A percentile compares a stretch with the other conserved stretches of the same genome.
These are phyloP conservation scores for Didymosphaeria variabile DNA, from an alignment of 2,329 filamentous ascomycete species.

Conservation along the genomic window DNA sequence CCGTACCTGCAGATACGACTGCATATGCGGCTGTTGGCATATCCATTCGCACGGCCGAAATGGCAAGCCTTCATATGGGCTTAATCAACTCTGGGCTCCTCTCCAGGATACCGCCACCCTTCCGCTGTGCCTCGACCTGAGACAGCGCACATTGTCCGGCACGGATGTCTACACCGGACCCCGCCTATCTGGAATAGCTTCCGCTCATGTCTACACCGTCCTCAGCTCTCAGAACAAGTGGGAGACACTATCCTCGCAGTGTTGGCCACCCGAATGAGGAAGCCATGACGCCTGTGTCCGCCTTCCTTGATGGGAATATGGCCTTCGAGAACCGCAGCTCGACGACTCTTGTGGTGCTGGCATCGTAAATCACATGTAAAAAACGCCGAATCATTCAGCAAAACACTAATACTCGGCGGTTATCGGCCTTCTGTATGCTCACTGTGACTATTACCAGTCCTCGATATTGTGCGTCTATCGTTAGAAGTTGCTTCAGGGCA, in stretches of 20 bases:
- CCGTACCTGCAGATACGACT: constrained; percentile 39
- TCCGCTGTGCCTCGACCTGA: constrained; percentile 22
- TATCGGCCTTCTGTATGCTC: constrained; percentile 1
- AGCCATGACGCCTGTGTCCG: background rate
- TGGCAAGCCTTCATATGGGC: constrained; percentile 31
- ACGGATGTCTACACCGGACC: constrained; percentile 18
- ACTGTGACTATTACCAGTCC: background rate
- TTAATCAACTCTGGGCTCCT: constrained; percentile 39
- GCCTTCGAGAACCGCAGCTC: background rate
- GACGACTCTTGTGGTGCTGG: background rate
- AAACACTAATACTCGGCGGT: background rate
- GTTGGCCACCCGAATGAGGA: background rate
- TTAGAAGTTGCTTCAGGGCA: background rate
- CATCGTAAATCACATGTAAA: background rate
- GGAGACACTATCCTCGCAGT: background rate
- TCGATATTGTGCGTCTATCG: background rate
- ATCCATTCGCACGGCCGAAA: constrained; percentile 29
- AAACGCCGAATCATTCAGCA: background rate
- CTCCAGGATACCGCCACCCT: constrained; percentile 17
- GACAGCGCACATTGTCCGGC: constrained; percentile 31
- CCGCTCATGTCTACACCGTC: constrained; percentile 16
- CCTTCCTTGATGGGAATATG: background rate
- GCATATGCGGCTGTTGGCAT: constrained; percentile 29
- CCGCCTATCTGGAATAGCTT: constrained; percentile 9
- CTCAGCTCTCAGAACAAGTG: background rate